A percentile compares a stretch with the other conserved stretches of the same genome.
Evolutionary conservation across 176 grass and related monocot species (phyloP).

Genomic region (Echinochloa phyllopogon): DNA sequence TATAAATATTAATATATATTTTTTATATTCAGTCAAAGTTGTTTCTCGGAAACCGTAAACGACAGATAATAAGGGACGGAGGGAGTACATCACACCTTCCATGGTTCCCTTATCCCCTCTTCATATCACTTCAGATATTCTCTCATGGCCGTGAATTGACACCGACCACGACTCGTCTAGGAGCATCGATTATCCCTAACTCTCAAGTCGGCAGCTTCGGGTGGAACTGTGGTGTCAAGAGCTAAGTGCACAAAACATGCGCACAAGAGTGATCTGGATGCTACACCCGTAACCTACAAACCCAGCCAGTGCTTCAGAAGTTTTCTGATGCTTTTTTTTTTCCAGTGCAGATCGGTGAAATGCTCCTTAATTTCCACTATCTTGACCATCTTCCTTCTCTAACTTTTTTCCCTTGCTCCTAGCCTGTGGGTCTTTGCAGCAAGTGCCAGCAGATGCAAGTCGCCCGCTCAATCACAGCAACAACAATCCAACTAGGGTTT

Average conservation of each 20-base stretch:
- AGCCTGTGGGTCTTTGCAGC: background rate
- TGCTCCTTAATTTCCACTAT: background rate
- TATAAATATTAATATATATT: too few relatives aligned
- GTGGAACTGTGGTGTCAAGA: background rate
- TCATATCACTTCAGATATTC: conserved; percentile 54
- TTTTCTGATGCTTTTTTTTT: background rate
- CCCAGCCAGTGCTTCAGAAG: background rate
- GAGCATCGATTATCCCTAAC: background rate
- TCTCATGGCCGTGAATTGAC: conserved; percentile 33
- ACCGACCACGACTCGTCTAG: conserved; percentile 19
- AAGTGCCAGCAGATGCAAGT: background rate
- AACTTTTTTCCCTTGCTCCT: background rate
- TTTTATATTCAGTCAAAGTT: too few relatives aligned
- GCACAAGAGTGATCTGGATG: background rate
- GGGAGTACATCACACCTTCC: conserved; percentile 57
- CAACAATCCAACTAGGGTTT: background rate
- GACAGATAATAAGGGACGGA: too few relatives aligned
- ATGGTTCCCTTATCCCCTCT: conserved; percentile 53
- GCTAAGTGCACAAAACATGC: background rate
- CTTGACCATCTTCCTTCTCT: background rate
- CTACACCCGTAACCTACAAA: background rate
- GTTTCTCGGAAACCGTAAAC: too few relatives aligned
- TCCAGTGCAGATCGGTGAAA: background rate
- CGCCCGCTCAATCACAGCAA: background rate
- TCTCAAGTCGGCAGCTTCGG: background rate